A percentile compares a stretch with the other conserved stretches of the same genome.
Evolutionary conservation across 164 flowering plant genomes (phyloP).

Genomic region (Buxus sempervirens): DNA sequence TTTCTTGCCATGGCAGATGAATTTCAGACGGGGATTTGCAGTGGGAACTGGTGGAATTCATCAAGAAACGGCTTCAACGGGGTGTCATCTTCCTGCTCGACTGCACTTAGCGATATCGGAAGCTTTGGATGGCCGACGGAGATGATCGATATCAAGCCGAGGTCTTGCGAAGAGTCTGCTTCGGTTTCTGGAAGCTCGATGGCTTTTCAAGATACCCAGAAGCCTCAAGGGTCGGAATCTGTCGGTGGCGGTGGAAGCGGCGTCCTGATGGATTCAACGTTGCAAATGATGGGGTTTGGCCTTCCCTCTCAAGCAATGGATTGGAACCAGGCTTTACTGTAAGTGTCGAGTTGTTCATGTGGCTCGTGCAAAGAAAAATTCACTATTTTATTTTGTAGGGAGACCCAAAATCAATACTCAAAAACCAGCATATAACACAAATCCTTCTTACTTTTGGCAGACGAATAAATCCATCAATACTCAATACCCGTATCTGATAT

Average conservation of each 20-base stretch:
- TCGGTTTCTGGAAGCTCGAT: slow-evolving; percentile 33
- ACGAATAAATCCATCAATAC: too few relatives aligned
- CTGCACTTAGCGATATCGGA: slow-evolving; percentile 27
- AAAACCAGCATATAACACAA: too few relatives aligned
- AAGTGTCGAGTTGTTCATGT: slow-evolving; percentile 34
- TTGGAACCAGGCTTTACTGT: slow-evolving; percentile 58
- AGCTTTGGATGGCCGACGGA: slow-evolving; percentile 44
- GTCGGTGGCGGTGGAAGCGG: slow-evolving; percentile 33
- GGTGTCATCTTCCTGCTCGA: slow-evolving; percentile 31
- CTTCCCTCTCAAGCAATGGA: slow-evolving; percentile 41
- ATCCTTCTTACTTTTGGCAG: too few relatives aligned
- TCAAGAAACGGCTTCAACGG: slow-evolving; percentile 31
- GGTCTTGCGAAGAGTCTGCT: slow-evolving; percentile 31
- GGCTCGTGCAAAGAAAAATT: too few relatives aligned
- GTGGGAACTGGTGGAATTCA: slow-evolving; percentile 57
- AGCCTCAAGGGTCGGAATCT: slow-evolving; percentile 32
- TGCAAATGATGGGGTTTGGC: slow-evolving; percentile 47
- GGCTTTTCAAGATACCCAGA: slow-evolving; percentile 28
- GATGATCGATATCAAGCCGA: slow-evolving; percentile 48
- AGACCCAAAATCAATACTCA: too few relatives aligned
- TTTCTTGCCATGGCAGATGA: slow-evolving; percentile 44
- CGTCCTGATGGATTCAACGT: slow-evolving; percentile 38
- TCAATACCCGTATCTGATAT: slow-evolving; percentile 32
- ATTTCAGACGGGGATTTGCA: slow-evolving; percentile 1
- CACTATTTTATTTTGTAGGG: too few relatives aligned